Evolutionary conservation across 306 rosid genomes (phyloP).

Genomic region (Quercus ilex): DNA sequence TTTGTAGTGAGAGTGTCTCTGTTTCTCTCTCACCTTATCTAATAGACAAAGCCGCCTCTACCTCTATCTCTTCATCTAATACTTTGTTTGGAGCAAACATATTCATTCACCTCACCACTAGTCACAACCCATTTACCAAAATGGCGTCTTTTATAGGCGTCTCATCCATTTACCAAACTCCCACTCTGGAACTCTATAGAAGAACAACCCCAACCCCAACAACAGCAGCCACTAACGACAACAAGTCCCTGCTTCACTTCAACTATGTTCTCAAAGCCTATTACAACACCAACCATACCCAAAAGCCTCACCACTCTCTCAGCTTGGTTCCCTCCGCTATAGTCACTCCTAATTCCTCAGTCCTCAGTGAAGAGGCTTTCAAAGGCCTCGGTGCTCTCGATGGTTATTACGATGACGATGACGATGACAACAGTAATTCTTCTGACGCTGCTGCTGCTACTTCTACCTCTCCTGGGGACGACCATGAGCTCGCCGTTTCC

Average conservation of each 20-base stretch:
- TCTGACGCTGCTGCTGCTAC: neutral
- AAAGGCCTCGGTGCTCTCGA: conserved; percentile 48
- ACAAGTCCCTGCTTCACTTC: conserved; percentile 34
- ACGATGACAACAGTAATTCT: conserved; percentile 24
- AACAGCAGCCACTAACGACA: conserved; percentile 45
- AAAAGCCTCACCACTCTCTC: neutral
- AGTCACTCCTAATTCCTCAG: conserved; percentile 89
- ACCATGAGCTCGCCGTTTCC: conserved; percentile 71
- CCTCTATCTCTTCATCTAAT: neutral
- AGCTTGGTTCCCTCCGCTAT: conserved; percentile 60
- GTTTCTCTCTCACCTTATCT: neutral
- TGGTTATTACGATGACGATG: conserved; percentile 9
- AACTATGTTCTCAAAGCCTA: conserved; percentile 44
- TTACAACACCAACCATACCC: neutral
- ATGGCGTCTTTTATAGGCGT: conserved; percentile 74
- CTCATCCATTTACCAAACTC: conserved; percentile 59
- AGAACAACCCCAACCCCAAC: conserved; percentile 20
- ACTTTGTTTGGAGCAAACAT: conserved; percentile 4
- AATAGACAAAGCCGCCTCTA: neutral
- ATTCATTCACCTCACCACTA: neutral
- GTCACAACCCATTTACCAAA: neutral
- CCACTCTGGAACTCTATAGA: conserved; percentile 42
- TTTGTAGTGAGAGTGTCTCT: too few species aligned
- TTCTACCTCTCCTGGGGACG: conserved; percentile 4
- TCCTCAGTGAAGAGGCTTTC: conserved; percentile 92